Conservation (phyloP, 805 yeast species). For the Candida silvatica region DNA sequence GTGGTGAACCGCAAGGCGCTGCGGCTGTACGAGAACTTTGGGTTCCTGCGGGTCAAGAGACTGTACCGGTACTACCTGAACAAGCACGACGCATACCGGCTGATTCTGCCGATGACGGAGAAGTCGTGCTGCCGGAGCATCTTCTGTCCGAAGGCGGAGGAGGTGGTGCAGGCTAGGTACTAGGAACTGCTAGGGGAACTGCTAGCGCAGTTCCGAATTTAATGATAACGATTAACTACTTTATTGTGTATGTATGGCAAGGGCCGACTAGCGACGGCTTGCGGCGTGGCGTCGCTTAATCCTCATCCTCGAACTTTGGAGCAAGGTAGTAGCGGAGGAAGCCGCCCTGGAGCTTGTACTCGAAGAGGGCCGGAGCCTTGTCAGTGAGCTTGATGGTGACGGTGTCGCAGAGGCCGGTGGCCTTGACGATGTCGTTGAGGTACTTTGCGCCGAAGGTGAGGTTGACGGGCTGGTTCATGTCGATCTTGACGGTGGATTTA, state of each 20-base stretch:
- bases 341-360: slow-evolving; percentile 86
- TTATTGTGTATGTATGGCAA: too few species aligned
- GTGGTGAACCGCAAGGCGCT: slow-evolving; percentile 49
- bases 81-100: slow-evolving; percentile 86
- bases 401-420: slow-evolving; percentile 65
- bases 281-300: too few species aligned
- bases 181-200: slow-evolving; percentile 2
- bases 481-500: slow-evolving; percentile 65
- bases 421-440: slow-evolving; percentile 85
- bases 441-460: slow-evolving; percentile 89
- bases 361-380: slow-evolving; percentile 90
- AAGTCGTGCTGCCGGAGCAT: slow-evolving; percentile 47
- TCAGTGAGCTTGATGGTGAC: slow-evolving; percentile 84
- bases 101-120: slow-evolving; percentile 72
- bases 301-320: slow-evolving; percentile 94
- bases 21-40: slow-evolving; percentile 28
- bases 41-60: slow-evolving; percentile 35
- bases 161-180: slow-evolving; percentile 18
- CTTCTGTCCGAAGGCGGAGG: slow-evolving; percentile 29
- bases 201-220: background rate
- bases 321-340: slow-evolving; percentile 93
- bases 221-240: background rate
- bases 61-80: slow-evolving; percentile 82
- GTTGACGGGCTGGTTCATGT: slow-evolving; percentile 78
- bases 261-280: too few species aligned